A percentile compares a stretch with the other conserved stretches of the same genome.
Evolutionary conservation across 805 yeast genomes (phyloP).

Genomic region (Kodamaea kaohsiungensis): DNA sequence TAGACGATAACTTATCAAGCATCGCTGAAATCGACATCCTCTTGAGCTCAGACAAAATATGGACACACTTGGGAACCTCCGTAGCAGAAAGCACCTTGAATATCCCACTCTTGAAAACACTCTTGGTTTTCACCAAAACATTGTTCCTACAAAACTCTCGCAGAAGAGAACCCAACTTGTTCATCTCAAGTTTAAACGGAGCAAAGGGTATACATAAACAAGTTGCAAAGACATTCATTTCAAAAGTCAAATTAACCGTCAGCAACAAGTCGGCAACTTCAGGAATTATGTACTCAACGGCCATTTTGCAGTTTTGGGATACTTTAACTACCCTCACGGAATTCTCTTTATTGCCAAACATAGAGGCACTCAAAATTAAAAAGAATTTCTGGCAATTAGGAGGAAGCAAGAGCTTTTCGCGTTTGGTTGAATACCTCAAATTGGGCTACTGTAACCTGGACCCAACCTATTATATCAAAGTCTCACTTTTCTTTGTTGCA

Average conservation of each 20-base stretch:
- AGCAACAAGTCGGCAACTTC: slow-evolving; percentile 18
- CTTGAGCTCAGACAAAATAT: slow-evolving; percentile 26
- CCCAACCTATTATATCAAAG: slow-evolving; percentile 46
- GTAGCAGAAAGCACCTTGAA: slow-evolving; percentile 27
- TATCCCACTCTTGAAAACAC: slow-evolving; percentile 31
- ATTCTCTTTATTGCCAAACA: slow-evolving; percentile 17
- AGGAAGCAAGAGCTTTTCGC: slow-evolving; percentile 42
- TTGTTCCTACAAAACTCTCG: slow-evolving; percentile 17
- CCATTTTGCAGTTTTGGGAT: slow-evolving; percentile 51
- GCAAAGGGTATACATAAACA: slow-evolving; percentile 35
- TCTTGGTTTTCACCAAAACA: slow-evolving; percentile 22
- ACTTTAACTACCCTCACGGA: slow-evolving; percentile 44
- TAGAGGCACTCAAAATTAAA: slow-evolving; percentile 29
- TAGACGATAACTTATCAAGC: slow-evolving; percentile 13
- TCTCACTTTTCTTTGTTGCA: slow-evolving; percentile 24
- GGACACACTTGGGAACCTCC: slow-evolving; percentile 34
- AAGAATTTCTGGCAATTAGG: slow-evolving; percentile 54
- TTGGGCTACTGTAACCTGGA: slow-evolving; percentile 57
- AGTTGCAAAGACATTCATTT: slow-evolving; percentile 46
- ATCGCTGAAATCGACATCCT: slow-evolving; percentile 12
- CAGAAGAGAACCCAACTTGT: slow-evolving; percentile 14
- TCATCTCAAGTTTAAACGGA: slow-evolving; percentile 17
- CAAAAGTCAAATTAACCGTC: slow-evolving; percentile 40
- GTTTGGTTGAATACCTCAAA: slow-evolving; percentile 47
- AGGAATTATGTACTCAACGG: slow-evolving; percentile 44